Conservation (phyloP, 2,329 filamentous ascomycete species). For the Xylogone sp. region DNA sequence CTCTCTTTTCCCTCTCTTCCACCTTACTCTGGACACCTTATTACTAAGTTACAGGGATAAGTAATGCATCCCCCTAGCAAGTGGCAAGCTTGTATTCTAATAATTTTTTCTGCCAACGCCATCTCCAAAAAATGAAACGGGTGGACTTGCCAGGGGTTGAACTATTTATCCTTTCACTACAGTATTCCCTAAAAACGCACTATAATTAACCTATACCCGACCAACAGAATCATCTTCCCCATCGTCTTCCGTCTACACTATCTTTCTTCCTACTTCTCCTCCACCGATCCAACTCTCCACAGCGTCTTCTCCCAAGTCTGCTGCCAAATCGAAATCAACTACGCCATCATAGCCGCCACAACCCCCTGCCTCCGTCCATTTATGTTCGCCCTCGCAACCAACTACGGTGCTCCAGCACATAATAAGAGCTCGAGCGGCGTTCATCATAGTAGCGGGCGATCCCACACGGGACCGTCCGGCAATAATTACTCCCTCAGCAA, state of each 20-base stretch:
- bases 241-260: slow-evolving; percentile 34
- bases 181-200: too few relatives aligned
- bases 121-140: background rate
- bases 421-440: background rate
- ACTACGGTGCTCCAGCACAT: slow-evolving; percentile 22
- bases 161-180: too few relatives aligned
- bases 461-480: too few relatives aligned
- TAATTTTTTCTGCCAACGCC: background rate
- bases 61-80: too few relatives aligned
- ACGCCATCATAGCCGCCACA: slow-evolving; percentile 37
- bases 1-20: too few relatives aligned
- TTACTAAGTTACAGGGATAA: too few relatives aligned
- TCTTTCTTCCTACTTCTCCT: slow-evolving; percentile 19
- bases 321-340: slow-evolving; percentile 37
- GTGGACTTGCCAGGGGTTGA: background rate
- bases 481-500: background rate
- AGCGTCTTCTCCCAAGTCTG: slow-evolving; percentile 31
- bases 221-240: slow-evolving; percentile 34
- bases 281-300: slow-evolving; percentile 32
- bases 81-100: too few relatives aligned
- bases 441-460: background rate
- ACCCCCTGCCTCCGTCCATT: slow-evolving; percentile 41
- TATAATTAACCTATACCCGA: too few relatives aligned
- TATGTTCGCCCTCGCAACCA: slow-evolving; percentile 31
- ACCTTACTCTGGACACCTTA: too few relatives aligned